Evolutionary conservation across 2,329 filamentous ascomycete genomes (phyloP), one percentile per base, ranked within the genome.

Genomic region (Neospermospora avenae): DNA sequence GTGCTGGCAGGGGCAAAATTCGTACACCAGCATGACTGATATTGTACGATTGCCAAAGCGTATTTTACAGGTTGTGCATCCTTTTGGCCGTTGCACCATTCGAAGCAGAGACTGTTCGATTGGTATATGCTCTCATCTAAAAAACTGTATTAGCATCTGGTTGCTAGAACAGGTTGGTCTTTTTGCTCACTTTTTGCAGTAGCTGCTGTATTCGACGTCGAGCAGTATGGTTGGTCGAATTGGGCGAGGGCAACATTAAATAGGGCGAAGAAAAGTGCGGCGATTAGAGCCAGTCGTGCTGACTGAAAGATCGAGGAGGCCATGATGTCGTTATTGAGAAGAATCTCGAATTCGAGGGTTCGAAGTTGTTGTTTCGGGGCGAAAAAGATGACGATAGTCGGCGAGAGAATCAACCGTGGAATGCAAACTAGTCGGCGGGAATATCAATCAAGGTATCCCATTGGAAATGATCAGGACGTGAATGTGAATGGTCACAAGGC

Each of bases 1-100:
- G 34, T 72, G 34, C 75, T 64, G 53, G 77, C 77, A 8, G 90
- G 90, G 2, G 80, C 79, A 68, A 86, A 86, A 71, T 91, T 81
- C 39, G 87, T 87, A 72, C 90, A 93, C 88, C 88, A 93, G 71
- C 90, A 93, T 55, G 79, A 74, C 34, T 83, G 77, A 16, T 75
- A 79, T 67, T 90, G 82, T 1, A 92, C 77, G 51, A 93, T 78
- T 65, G 87, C 88, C 63, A 87, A 90, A 41, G 89, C 88, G 65
- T 80, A 89, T 16, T 78, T 66, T 20, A 71, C 69, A 25, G n/a
- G 10, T 11, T 51, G 34, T 3, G 22, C 28, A 4, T 11, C 4
- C 8, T 28, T 51, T 6, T 37, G 16, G 74, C 31, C 45, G 11
- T 46, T 68, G 74, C 90, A 93, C 52, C 80, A 80, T 52, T 82